Conservation (phyloP, 257 asterid genomes). For the Solanum virginianum region DNA sequence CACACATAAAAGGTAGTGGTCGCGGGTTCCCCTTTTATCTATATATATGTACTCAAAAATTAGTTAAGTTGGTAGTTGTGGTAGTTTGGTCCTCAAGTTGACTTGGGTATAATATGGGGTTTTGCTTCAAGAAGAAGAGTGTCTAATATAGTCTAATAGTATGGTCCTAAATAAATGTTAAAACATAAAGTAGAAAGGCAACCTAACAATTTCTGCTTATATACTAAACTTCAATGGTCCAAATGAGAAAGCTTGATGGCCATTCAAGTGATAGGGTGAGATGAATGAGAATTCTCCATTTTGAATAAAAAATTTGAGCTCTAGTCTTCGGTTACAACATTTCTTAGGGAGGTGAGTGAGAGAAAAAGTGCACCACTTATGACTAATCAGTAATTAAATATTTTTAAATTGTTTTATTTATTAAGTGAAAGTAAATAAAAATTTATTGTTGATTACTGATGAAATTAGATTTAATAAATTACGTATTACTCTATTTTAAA, state of each 20-base stretch:
- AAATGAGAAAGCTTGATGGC: not conserved
- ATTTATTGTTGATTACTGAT: no score
- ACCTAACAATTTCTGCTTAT: not conserved
- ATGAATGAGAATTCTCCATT: not conserved
- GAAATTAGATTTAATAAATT: no score
- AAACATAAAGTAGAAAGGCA: not conserved
- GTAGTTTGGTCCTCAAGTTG: not conserved
- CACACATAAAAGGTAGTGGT: no score
- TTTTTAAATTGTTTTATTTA: no score
- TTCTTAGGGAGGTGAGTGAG: no score
- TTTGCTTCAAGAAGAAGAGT: not conserved
- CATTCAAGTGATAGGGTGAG: rapidly evolving
- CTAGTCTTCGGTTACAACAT: no score
- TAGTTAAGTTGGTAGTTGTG: not conserved
- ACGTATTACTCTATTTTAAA: no score
- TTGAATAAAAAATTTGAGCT: not conserved
- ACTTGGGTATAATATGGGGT: not conserved
- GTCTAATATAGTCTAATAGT: not conserved
- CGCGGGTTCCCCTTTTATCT: no score
- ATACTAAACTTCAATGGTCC: not conserved
- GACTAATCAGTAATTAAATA: no score
- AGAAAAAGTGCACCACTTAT: no score
- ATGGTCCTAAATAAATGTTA: not conserved
- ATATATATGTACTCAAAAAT: not conserved
- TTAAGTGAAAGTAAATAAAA: no score